Evolutionary conservation across 352 stramenopile genomes (phyloP).

Genomic region (Phytophthora ohioensis): DNA sequence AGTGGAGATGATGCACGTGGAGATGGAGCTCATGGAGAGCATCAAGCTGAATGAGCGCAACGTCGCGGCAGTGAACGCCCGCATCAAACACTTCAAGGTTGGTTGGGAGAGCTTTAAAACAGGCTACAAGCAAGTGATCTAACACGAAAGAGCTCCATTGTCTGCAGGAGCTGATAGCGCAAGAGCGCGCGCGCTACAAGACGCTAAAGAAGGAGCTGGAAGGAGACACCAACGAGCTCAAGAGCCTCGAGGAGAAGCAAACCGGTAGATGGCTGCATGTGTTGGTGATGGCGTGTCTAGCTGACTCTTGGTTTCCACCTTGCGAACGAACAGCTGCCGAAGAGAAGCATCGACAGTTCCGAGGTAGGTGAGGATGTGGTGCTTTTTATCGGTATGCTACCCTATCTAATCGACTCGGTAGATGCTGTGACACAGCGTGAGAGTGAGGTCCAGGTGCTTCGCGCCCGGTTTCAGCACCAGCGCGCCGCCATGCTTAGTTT

Average conservation of each 20-base stretch:
- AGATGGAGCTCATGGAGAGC: slow-evolving; percentile 75
- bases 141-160: not conserved
- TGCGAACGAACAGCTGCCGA: slow-evolving; percentile 43
- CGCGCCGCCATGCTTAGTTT: slow-evolving; percentile 45
- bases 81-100: slow-evolving; percentile 70
- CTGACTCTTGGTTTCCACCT: slow-evolving; percentile 7
- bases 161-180: slow-evolving; percentile 49
- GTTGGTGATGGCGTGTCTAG: not conserved
- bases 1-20: slow-evolving; percentile 86
- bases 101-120: not conserved
- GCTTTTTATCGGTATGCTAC: not conserved
- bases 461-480: slow-evolving; percentile 41
- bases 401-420: slow-evolving; percentile 24
- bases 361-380: slow-evolving; percentile 29
- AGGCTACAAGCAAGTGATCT: not conserved
- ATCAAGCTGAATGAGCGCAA: slow-evolving; percentile 75
- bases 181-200: slow-evolving; percentile 54
- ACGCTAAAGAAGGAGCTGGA: slow-evolving; percentile 38
- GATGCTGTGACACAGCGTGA: slow-evolving; percentile 47
- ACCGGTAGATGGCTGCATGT: slow-evolving; percentile 31
- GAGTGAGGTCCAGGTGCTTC: slow-evolving; percentile 43
- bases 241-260: slow-evolving; percentile 54
- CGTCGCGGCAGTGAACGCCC: slow-evolving; percentile 48
- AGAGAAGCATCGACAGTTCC: slow-evolving; percentile 50
- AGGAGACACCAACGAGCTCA: slow-evolving; percentile 42